phyloP scores from a whole-genome alignment of 208 protist genomes.

The Crithidia acanthocephali region DNA sequence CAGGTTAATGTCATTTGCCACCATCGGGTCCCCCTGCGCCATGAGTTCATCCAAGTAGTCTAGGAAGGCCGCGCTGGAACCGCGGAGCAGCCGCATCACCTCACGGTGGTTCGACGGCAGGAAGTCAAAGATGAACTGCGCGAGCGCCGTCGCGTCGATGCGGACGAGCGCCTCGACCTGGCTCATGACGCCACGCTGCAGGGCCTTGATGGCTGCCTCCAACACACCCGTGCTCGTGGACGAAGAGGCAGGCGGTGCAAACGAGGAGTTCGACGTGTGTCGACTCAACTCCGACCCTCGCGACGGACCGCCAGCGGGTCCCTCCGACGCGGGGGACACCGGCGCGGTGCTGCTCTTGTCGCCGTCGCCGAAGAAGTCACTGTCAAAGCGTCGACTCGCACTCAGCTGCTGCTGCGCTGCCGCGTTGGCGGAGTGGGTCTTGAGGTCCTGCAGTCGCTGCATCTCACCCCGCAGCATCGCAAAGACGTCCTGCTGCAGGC shows the following conservation, averaged over 20 bases:
- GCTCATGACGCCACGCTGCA: conserved; percentile 67
- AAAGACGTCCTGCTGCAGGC: conserved; percentile 62
- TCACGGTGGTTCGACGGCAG: conserved; percentile 69
- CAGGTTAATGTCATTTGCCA: conserved; percentile 58
- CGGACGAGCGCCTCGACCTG: conserved; percentile 52
- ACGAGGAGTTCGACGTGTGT: conserved; percentile 1
- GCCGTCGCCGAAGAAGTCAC: conserved; percentile 1
- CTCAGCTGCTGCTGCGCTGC: conserved; percentile 18
- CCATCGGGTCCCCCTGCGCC: conserved; percentile 44
- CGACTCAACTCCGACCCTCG: not conserved
- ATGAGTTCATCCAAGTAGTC: conserved; percentile 79
- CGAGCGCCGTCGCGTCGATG: conserved; percentile 63
- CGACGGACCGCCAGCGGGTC: not conserved
- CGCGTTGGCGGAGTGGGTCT: conserved; percentile 23
- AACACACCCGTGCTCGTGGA: not conserved
- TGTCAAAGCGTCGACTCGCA: not conserved
- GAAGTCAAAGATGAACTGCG: conserved; percentile 78
- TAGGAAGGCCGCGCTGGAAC: conserved; percentile 66
- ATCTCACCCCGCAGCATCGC: conserved; percentile 54
- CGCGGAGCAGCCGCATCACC: conserved; percentile 63
- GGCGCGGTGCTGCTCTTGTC: not conserved
- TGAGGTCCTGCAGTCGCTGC: conserved; percentile 34
- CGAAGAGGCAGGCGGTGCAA: not conserved
- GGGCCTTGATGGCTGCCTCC: conserved; percentile 20
- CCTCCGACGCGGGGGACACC: conserved; percentile 1